Base-by-base conservation (phyloP, 179 eudicot genomes). In the Silene noctiflora region DNA sequence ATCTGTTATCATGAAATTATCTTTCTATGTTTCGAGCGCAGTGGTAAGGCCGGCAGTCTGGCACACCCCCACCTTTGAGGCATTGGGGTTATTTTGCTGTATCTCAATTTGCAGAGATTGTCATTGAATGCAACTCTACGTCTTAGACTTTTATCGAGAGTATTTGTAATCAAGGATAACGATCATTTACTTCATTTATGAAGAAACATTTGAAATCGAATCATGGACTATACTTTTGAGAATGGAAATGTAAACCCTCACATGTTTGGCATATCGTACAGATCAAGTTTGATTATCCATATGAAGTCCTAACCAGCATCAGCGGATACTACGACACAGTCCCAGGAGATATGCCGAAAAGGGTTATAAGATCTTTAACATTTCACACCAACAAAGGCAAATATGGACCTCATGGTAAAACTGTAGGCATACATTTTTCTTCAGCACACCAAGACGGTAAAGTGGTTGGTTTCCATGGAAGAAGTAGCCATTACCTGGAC, bases 381-480 rank as follows among this genome's bases (percentile, higher is more conserved):
- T 80, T 85, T 61, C 75, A 82, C 39, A 80, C 85, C 24, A 85
- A 78, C 81, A 80, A 24, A 59, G 73, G 76, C n/a, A 85, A 69
- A 59, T 82, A 85, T 62, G 85, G 87, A 53, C 87, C 87, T 12
- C 83, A 75, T 69, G 87, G 87, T 14, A 78, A 80, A 76, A 72
- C 77, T 51, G 62, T 51, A 24, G 87, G 87, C 35, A 72, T 56
- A 4, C 53, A 22, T 72, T 85, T 85, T 69, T 67, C 83, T 10
- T 42, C 80, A 17, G 76, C 76, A 9, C 68, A 75, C 66, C 68
- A 55, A 35, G 83, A 77, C 39, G 85, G 85, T 6, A 75, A 80
- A 69, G 69, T 85, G 14, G 77, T 77, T n/a, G 87, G 87, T 6
- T 85, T 85, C 53, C 85, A 85, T 75, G 87, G 87, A 82, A 75